Base-by-base conservation (phyloP, 306 rosid genomes). In the Trifolium dubium region DNA sequence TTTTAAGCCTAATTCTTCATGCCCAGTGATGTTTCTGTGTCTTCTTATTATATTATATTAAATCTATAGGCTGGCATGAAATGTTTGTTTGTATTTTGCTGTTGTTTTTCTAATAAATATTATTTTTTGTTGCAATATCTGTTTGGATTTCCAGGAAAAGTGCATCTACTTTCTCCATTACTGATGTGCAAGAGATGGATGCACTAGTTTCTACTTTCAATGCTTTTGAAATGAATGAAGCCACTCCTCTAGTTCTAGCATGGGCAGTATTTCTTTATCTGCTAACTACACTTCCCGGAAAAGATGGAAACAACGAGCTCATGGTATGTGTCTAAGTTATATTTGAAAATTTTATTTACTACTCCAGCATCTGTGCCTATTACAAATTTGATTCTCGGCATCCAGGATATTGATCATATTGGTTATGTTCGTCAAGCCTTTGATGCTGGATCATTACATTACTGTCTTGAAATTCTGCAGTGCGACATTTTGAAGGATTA, bases 181-280 rank as follows among this genome's bases (percentile, higher is more conserved):
- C 72, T 67, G 92, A 93, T 54, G 73, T 93, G 74, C 96, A 85
- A 84, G 94, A 91, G 90, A 91, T 91, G 91, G 97, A 93, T 79
- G 85, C 87, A 59, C 47, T 89, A 77, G 67, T 93, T 70, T 88
- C 96, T 73, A 86, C 89, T 61, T 82, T 91, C 78, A 88, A 63
- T 79, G 84, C 73, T 67, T 86, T 81, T 83, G 94, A 89, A 81
- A 81, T 85, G 49, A 88, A 91, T 77, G 98, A 89, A 86, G 88
- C 92, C 28, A 88, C 94, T 43, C 98, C 96, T 15, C 79, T 93
- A 66, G 77, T 93, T 82, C 86, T 93, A 44, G 87, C 97, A 28
- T 93, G 98, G 97, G 98, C 97, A 11, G 97, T 90, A 49, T 91
- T 88, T 84, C 90, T 93, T 77, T 89, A 92, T 85, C 77, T 91